phyloP scores from a whole-genome alignment of 1,284 basidiomycete species.

The Leccinum solheimii region DNA sequence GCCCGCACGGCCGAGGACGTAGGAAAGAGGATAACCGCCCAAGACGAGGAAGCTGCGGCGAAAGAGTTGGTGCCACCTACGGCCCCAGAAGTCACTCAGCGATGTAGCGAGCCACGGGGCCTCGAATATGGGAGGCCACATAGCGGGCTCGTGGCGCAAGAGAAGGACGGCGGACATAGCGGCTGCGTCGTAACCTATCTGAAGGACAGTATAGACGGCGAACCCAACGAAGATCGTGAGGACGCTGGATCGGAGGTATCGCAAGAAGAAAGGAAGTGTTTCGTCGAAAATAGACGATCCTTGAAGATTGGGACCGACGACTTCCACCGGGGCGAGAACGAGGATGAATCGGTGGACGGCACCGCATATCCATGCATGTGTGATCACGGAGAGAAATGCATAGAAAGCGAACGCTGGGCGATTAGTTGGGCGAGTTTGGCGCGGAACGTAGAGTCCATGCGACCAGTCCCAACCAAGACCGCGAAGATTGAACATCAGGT shows the following conservation, averaged over 20 bases:
- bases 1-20: conserved; percentile 46
- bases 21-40: conserved; percentile 33
- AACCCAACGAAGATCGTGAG: conserved; percentile 44
- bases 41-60: conserved; percentile 20
- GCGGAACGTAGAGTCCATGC: conserved; percentile 41
- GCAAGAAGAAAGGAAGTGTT: conserved; percentile 39
- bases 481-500: conserved; percentile 51
- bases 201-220: conserved; percentile 44
- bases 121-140: conserved; percentile 44
- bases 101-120: conserved; percentile 41
- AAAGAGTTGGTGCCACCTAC: conserved; percentile 48
- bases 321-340: conserved; percentile 37
- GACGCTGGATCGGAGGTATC: conserved; percentile 44
- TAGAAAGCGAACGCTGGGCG: conserved; percentile 39
- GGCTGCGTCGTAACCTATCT: conserved; percentile 38
- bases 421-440: conserved; percentile 42
- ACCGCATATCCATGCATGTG: conserved; percentile 45
- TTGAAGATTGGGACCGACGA: conserved; percentile 35
- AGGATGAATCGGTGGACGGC: conserved; percentile 44
- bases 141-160: conserved; percentile 32
- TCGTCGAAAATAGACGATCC: conserved; percentile 50
- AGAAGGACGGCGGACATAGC: conserved; percentile 43
- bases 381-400: conserved; percentile 36
- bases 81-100: conserved; percentile 43
- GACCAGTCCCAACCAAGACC: conserved; percentile 52